Conservation (phyloP, 352 stramenopile genomes). For the Phytophthora pinifolia region DNA sequence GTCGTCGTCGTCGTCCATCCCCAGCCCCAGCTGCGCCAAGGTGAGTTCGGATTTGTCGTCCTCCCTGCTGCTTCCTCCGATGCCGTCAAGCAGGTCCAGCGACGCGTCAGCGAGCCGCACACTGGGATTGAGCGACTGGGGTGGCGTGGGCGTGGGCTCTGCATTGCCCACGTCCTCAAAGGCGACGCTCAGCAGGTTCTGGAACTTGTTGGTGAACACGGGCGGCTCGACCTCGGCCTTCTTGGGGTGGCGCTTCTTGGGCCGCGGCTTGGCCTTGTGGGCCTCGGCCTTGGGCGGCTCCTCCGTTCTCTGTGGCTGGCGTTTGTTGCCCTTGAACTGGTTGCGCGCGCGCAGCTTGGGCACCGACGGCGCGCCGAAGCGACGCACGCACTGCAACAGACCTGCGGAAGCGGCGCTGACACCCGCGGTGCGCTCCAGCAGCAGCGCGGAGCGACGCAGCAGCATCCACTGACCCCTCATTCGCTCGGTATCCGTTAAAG, state of each 20-base stretch:
- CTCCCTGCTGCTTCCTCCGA: slow-evolving; percentile 22
- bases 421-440: slow-evolving; percentile 11
- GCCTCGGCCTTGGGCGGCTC: slow-evolving; percentile 5
- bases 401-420: neutral
- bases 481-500: no score
- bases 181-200: slow-evolving; percentile 79
- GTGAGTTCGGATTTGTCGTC: slow-evolving; percentile 35
- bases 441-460: slow-evolving; percentile 29
- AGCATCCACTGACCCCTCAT: slow-evolving; percentile 52
- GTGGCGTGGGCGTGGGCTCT: neutral
- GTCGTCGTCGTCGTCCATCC: slow-evolving; percentile 23
- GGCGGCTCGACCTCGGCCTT: slow-evolving; percentile 23
- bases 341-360: slow-evolving; percentile 53
- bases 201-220: slow-evolving; percentile 85
- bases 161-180: slow-evolving; percentile 41
- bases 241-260: slow-evolving; percentile 26
- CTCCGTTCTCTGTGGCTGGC: slow-evolving; percentile 5
- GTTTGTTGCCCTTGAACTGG: slow-evolving; percentile 51
- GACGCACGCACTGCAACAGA: slow-evolving; percentile 18
- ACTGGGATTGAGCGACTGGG: slow-evolving; percentile 5
- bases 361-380: slow-evolving; percentile 37
- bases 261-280: slow-evolving; percentile 10
- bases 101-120: slow-evolving; percentile 2
- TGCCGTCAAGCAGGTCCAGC: slow-evolving; percentile 25
- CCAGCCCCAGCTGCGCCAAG: slow-evolving; percentile 55